Base-by-base conservation (phyloP, 2,329 filamentous ascomycete species). In the Sarocladiaceae sp. region DNA sequence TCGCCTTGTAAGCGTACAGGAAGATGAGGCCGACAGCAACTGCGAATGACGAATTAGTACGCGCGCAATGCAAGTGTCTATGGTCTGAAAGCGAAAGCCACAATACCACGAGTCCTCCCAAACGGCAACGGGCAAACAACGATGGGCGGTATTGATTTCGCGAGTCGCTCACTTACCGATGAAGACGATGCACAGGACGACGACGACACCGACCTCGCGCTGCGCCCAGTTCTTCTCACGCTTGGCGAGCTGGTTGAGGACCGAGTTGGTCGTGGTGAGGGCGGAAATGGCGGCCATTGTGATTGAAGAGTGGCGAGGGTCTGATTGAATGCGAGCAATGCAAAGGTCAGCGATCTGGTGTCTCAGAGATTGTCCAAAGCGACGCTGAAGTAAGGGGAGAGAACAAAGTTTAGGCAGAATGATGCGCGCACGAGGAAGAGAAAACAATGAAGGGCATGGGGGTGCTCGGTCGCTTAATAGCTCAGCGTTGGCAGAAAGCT, bases 111-210 rank as follows among this genome's bases (percentile, higher is more conserved):
- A 12, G n/a, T 6, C 18, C 5, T 17, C 35, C 23, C 11, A 25
- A 13, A 20, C 18, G 22, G 20, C 11, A 8, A 20, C 37, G 18
- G 20, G 4, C 18, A 25, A n/a, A 13, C 11, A 22, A 20, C 18
- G 23, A n/a, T n/a, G 18, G 22, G 18, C 10, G 11, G 35, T 39
- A 10, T 39, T 18, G 17, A 18, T 7, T n/a, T 39, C 35, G 7
- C 7, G 29, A 15, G 15, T 33, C 29, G 29, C 29, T 39, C 11
- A 48, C 68, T 44, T 68, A 71, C 69, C 69, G 49, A 72, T 50
- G 54, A 66, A 68, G 57, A 74, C 64, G 51, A 74, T 74, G 61
- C 64, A 68, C 60, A 74, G 72, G 58, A 74, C 71, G 50, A 72
- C 65, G 55, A 74, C 64, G 57, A 71, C 68, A 60, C 71, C 71